Evolutionary conservation across 1,284 basidiomycete species (phyloP).

Genomic region (Austroboletus novae-zelandiae): DNA sequence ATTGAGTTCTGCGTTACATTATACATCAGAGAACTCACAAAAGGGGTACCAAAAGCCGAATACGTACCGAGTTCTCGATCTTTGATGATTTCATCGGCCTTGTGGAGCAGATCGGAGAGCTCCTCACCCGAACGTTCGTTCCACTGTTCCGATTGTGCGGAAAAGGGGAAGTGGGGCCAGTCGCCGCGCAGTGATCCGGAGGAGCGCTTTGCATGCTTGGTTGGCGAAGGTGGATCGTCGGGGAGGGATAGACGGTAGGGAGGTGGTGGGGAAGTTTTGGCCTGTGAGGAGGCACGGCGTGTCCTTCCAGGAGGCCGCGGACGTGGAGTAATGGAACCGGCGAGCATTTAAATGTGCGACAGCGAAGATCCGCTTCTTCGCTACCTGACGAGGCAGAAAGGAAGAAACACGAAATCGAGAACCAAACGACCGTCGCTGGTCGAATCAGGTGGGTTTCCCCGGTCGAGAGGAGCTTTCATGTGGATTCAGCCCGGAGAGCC

Average conservation of each 20-base stretch:
- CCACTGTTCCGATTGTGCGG: conserved; percentile 43
- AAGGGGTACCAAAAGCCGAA: background rate
- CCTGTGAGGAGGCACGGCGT: conserved; percentile 42
- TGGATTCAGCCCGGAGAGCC: conserved; percentile 15
- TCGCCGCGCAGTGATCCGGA: conserved; percentile 5
- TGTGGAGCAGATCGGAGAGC: conserved; percentile 60
- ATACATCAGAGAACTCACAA: conserved; percentile 16
- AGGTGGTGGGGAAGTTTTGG: conserved; percentile 50
- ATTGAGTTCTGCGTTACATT: conserved; percentile 54
- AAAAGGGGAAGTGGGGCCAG: conserved; percentile 11
- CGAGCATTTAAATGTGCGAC: conserved; percentile 40
- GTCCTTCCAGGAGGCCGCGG: conserved; percentile 61
- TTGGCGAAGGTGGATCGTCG: conserved; percentile 12
- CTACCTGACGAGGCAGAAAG: background rate
- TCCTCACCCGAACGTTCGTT: conserved; percentile 69
- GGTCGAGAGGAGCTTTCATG: conserved; percentile 9
- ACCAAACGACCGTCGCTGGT: conserved; percentile 11
- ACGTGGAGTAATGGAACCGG: conserved; percentile 45
- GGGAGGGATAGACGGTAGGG: conserved; percentile 43
- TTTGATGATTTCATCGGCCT: conserved; percentile 71
- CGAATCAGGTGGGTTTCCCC: background rate
- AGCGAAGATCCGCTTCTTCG: conserved; percentile 11
- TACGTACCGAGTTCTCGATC: conserved; percentile 69
- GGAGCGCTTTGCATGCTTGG: conserved; percentile 12
- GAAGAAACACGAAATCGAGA: background rate